Conservation (phyloP, 2,329 filamentous ascomycete genomes). For the Penicillium hordei region DNA sequence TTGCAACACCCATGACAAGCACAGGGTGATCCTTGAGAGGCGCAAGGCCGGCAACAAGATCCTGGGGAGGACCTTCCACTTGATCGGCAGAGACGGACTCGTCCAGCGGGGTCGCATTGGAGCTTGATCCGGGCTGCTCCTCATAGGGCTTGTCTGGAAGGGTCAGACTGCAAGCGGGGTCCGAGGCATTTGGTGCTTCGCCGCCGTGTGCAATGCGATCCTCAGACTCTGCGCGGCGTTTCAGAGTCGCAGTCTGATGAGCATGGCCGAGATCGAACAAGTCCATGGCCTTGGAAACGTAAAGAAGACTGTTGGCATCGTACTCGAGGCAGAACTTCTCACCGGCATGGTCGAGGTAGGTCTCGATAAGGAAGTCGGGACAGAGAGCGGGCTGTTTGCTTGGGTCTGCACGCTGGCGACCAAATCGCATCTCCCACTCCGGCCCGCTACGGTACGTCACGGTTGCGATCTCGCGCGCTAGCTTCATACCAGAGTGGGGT, state of each 20-base stretch:
- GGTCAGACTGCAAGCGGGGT: conserved; percentile 71
- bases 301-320: conserved; percentile 90
- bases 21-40: conserved; percentile 73
- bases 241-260: conserved; percentile 63
- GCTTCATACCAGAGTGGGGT: conserved; percentile 95
- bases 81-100: conserved; percentile 25
- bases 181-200: conserved; percentile 32
- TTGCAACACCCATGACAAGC: conserved; percentile 89
- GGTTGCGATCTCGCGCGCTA: conserved; percentile 94
- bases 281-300: conserved; percentile 99
- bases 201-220: conserved; percentile 56
- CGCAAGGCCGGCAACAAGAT: conserved; percentile 74
- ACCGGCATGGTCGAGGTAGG: conserved; percentile 94
- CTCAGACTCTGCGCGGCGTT: conserved; percentile 62
- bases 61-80: conserved; percentile 62
- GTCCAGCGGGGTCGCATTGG: conserved; percentile 36
- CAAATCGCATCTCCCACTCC: conserved; percentile 96
- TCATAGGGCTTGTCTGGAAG: conserved; percentile 82
- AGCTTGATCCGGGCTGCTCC: conserved; percentile 67
- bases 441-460: conserved; percentile 95
- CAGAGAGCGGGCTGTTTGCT: conserved; percentile 88
- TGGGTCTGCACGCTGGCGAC: conserved; percentile 79
- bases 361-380: conserved; percentile 96
- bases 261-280: conserved; percentile 83
- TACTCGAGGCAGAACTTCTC: conserved; percentile 98